Evolutionary conservation across 805 yeast genomes (phyloP), one percentile per base, ranked within the genome.

Genomic region (Pichia sporocuriosa): DNA sequence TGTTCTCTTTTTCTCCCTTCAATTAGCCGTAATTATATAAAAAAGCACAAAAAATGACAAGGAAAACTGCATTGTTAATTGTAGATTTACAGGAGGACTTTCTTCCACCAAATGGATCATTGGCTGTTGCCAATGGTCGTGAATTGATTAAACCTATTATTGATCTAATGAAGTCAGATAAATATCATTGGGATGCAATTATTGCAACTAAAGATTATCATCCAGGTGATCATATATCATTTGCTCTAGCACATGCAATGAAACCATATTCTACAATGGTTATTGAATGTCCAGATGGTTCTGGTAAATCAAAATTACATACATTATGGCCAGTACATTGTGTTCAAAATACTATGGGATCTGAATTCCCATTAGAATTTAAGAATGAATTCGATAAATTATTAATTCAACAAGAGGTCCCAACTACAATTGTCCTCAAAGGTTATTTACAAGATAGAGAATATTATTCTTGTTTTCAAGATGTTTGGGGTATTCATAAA

Each of bases 311-410:
- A 0, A 61, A 62, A 17, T 26, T 53, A 22, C 79, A 77, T 48
- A 68, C 71, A 0, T 68, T 87, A 4, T 89, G 97, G 97, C 97
- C 97, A 0, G 89, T 75, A 42, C 97, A 89, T 57, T 89, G 97
- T 59, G 75, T 89, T 13, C 89, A 85, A 54, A 68, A 70, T 39
- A 69, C 88, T 0, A 37, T 49, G 5, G 97, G 97, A 0, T 72
- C 89, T 0, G 68, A 71, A 28, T 67, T 84, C 26, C 84, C 85
- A 5, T 49, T 59, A 0, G 74, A 66, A 46, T 67, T 87, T 40
- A 59, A 63, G 29, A 52, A 55, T 2, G 53, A 50, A 1, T 61
- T 76, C 40, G 46, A 48, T 3, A 16, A 44, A 19, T 21, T 51
- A 28, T 21, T 47, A 10, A 29, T 43, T 4, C 33, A 69, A 32